phyloP scores from a whole-genome alignment of 2,329 filamentous ascomycete genomes.

The Helicocarpus griseus region DNA sequence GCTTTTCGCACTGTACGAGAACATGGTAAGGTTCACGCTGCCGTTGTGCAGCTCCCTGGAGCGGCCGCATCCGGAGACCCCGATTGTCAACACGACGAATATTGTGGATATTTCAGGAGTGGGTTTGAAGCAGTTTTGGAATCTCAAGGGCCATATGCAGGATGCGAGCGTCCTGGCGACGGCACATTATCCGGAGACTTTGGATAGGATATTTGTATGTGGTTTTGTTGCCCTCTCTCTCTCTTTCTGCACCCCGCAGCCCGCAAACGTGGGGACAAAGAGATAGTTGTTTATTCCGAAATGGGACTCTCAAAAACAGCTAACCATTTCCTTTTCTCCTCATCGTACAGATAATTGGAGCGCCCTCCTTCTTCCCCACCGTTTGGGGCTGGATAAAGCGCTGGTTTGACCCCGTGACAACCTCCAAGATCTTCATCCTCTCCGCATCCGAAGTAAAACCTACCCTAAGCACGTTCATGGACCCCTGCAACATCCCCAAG shows the following conservation, averaged over 20 bases:
- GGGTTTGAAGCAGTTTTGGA: conserved; percentile 90
- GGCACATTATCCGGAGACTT: conserved; percentile 87
- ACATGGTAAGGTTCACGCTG: conserved; percentile 76
- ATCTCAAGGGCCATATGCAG: conserved; percentile 88
- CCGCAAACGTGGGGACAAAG: not conserved
- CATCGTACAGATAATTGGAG: conserved; percentile 63
- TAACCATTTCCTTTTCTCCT: not conserved
- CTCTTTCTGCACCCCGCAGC: not conserved
- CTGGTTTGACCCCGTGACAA: conserved; percentile 90
- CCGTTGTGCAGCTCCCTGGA: conserved; percentile 68
- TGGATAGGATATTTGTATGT: conserved; percentile 66
- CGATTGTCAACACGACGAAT: conserved; percentile 85
- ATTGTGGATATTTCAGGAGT: conserved; percentile 89
- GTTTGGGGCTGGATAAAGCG: conserved; percentile 90
- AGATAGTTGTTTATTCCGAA: not conserved
- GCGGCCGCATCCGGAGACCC: conserved; percentile 65
- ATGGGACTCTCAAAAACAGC: not conserved
- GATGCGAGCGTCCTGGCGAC: conserved; percentile 80
- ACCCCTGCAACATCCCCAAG: conserved; percentile 72
- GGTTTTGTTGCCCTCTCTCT: not conserved
- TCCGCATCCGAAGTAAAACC: conserved; percentile 60
- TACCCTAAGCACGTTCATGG: conserved; percentile 73
- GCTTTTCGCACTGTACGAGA: conserved; percentile 88
- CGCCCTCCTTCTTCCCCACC: conserved; percentile 81
- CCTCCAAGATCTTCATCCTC: conserved; percentile 93